A percentile compares a stretch with the other conserved stretches of the same genome.
These are phyloP conservation scores for Trichodelitschia bisporula DNA, from an alignment of 495 filamentous ascomycete species.

Conservation along the genomic window DNA sequence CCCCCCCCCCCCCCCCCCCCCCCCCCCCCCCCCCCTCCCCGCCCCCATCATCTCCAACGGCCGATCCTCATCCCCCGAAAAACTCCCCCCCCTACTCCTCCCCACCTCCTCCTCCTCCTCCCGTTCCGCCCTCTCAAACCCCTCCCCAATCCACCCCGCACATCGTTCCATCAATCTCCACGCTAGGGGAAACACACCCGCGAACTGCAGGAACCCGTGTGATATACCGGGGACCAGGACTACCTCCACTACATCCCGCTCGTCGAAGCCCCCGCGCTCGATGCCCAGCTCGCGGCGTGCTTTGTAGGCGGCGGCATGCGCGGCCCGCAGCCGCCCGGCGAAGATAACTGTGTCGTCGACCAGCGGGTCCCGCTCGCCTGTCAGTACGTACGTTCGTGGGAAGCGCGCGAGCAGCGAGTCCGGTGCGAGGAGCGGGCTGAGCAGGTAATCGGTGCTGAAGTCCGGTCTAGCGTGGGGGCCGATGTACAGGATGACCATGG, in stretches of 20 bases:
- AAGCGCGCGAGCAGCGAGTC: slow-evolving; percentile 59
- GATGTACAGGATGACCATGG: slow-evolving; percentile 96
- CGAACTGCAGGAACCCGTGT: slow-evolving; percentile 88
- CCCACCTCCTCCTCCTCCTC: not conserved
- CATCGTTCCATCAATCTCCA: slow-evolving; percentile 59
- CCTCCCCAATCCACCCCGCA: slow-evolving; percentile 49
- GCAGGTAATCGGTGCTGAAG: slow-evolving; percentile 71
- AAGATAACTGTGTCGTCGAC: slow-evolving; percentile 96
- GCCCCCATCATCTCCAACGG: slow-evolving; percentile 56
- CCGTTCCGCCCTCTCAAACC: slow-evolving; percentile 24
- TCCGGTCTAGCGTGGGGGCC: slow-evolving; percentile 82
- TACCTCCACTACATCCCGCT: slow-evolving; percentile 57
- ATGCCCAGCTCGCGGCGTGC: slow-evolving; percentile 39
- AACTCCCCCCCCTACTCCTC: not conserved
- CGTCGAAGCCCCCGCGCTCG: slow-evolving; percentile 28
- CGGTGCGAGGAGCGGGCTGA: slow-evolving; percentile 74
- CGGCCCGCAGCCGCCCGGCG: slow-evolving; percentile 60
- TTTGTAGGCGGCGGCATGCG: slow-evolving; percentile 43
- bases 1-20: slow-evolving; percentile 11
- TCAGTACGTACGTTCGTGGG: slow-evolving; percentile 80
- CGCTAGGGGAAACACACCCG: slow-evolving; percentile 58
- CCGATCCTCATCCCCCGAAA: slow-evolving; percentile 36
- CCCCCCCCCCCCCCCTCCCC: slow-evolving; percentile 3
- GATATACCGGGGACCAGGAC: slow-evolving; percentile 63
- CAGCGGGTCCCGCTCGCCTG: slow-evolving; percentile 81